Base-by-base conservation (phyloP, 148 eudicot genomes). In the Dianthus caryophyllus region DNA sequence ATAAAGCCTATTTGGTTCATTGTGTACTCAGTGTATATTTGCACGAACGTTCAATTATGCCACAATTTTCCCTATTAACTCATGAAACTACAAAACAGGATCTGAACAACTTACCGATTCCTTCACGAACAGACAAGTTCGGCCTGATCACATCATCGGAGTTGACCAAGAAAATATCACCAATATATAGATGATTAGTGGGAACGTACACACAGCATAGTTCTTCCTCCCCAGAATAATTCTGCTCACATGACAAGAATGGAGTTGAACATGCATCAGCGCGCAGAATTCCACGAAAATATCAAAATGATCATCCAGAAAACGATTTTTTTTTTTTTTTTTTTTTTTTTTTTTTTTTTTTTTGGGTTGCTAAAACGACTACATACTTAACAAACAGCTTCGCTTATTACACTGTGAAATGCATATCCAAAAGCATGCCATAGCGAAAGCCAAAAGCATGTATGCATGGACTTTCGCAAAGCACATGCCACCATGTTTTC, bases 191-290 rank as follows among this genome's bases (percentile, higher is more conserved):
- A 77, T 87, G 91, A 69, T 87, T 87, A 18, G 91, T 87, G 43
- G 91, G 91, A 71, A 87, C 84, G 61, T 84, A 87, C 13, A 87
- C 88, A 64, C 88, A 87, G 77, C 86, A 87, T 11, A 87, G 83
- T 70, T 87, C 88, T 75, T 87, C 91, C n/a, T 87, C 91, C 27
- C 85, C 88, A 30, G 84, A 65, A 68, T 84, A 82, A 53, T 57
- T 84, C 92, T 87, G 88, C 48, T 44, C 53, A 71, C 24, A 65
- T 14, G 38, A 43, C 4, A n/a, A 4, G 0, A 61, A 53, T 10
- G 0, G 9, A 66, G 30, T 41, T 14, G 43, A 21, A 43, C 13
- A 30, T 31, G 5, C 10, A 69, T 69, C 68, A 75, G 65, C 29
- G 33, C 22, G 64, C 43, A 31, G 36, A 60, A n/a, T 60, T 60